These are phyloP conservation scores for Colletotrichum tabaci DNA, from an alignment of 2,329 filamentous ascomycete species.

Conservation along the genomic window DNA sequence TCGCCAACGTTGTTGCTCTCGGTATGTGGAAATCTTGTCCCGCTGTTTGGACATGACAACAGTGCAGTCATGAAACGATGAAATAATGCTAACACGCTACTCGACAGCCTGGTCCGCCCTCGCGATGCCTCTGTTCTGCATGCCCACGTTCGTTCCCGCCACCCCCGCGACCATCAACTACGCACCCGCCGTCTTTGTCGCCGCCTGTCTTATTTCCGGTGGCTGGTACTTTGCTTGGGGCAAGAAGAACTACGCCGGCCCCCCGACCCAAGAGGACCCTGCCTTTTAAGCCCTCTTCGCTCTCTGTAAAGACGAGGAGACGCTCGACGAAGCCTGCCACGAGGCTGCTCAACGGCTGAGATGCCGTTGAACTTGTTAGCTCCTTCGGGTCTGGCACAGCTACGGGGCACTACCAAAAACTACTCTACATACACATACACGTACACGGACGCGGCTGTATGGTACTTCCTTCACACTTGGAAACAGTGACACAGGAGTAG, in stretches of 20 bases:
- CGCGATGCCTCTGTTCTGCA: slow-evolving; percentile 81
- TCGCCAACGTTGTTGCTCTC: slow-evolving; percentile 76
- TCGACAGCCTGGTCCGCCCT: slow-evolving; percentile 75
- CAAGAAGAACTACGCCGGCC: slow-evolving; percentile 77
- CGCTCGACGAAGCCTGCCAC: not conserved
- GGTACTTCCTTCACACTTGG: slow-evolving; percentile 15
- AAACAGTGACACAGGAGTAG: slow-evolving; percentile 23
- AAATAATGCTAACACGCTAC: slow-evolving; percentile 46
- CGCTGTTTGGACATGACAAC: slow-evolving; percentile 2
- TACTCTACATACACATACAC: slow-evolving; percentile 3
- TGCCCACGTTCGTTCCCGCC: slow-evolving; percentile 76
- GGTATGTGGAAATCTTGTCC: slow-evolving; percentile 60
- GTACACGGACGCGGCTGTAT: not conserved
- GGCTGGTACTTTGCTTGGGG: slow-evolving; percentile 81
- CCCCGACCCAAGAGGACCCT: slow-evolving; percentile 61
- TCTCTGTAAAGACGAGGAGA: not conserved
- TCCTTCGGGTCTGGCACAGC: not conserved
- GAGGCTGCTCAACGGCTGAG: not conserved
- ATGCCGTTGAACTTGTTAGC: not conserved
- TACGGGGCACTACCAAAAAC: not conserved
- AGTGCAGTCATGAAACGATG: not conserved
- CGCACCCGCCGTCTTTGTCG: slow-evolving; percentile 81
- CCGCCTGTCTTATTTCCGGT: slow-evolving; percentile 72
- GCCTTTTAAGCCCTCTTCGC: slow-evolving; percentile 38
- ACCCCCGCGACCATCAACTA: slow-evolving; percentile 77